These are phyloP conservation scores for Boletus fagicola DNA, from an alignment of 768 basidiomycete genomes.

Conservation along the genomic window DNA sequence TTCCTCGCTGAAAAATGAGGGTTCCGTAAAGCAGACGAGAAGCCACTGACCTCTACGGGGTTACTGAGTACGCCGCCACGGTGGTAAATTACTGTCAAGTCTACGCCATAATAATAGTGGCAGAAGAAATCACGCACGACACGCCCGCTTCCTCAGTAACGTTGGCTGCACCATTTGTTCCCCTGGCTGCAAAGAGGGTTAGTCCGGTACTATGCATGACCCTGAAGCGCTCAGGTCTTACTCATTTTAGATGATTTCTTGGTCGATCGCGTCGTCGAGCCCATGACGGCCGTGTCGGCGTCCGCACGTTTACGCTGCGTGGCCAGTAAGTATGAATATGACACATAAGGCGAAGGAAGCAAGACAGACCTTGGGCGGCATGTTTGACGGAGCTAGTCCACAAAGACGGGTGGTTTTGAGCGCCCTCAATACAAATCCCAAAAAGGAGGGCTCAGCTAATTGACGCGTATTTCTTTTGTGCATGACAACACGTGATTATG, in stretches of 20 bases:
- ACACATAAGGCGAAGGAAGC: not conserved
- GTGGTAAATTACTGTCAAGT: slow-evolving; percentile 9
- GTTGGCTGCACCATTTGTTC: slow-evolving; percentile 10
- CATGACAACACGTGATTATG: slow-evolving; percentile 18
- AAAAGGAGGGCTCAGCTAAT: slow-evolving; percentile 16
- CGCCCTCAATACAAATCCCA: slow-evolving; percentile 3
- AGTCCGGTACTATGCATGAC: slow-evolving; percentile 3
- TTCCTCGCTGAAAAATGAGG: slow-evolving; percentile 4
- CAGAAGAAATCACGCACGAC: slow-evolving; percentile 26
- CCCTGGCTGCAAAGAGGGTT: slow-evolving; percentile 16
- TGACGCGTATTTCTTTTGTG: slow-evolving; percentile 16
- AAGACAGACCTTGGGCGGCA: slow-evolving; percentile 39
- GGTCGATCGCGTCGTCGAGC: slow-evolving; percentile 42
- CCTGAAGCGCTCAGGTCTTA: slow-evolving; percentile 22
- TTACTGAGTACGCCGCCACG: slow-evolving; percentile 14
- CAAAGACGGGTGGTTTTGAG: not conserved
- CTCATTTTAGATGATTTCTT: slow-evolving; percentile 43
- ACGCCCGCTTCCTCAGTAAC: slow-evolving; percentile 5
- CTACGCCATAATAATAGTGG: not conserved
- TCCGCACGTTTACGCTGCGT: slow-evolving; percentile 59
- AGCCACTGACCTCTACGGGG: slow-evolving; percentile 27
- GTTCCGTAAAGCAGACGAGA: not conserved
- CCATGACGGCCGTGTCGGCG: slow-evolving; percentile 30
- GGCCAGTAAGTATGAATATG: slow-evolving; percentile 15
- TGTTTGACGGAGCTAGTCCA: slow-evolving; percentile 6